Evolutionary conservation across 2,329 filamentous ascomycete genomes (phyloP).

Genomic region (Colletotrichum liriopes): DNA sequence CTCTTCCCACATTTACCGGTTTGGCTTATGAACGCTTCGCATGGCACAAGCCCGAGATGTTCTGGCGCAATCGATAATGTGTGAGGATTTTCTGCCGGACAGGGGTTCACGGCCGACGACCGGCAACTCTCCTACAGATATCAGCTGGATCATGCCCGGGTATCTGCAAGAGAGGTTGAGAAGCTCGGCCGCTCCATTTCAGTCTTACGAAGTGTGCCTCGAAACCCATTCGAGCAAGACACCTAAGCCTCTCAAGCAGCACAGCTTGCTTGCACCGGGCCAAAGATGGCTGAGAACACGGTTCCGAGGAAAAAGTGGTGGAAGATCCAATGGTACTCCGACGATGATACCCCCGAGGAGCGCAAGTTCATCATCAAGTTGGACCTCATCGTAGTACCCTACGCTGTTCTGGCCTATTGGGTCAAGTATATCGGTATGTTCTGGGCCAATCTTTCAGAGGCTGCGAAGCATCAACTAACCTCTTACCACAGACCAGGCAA

Average conservation of each 20-base stretch:
- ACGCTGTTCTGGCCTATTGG: slow-evolving; percentile 51
- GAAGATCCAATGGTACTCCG: slow-evolving; percentile 63
- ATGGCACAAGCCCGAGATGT: slow-evolving; percentile 35
- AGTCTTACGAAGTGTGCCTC: neutral
- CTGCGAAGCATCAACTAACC: neutral
- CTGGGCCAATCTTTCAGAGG: neutral
- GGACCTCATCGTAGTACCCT: slow-evolving; percentile 55
- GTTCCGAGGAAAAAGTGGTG: slow-evolving; percentile 51
- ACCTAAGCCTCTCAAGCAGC: neutral
- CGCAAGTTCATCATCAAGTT: slow-evolving; percentile 59
- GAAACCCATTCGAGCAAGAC: neutral
- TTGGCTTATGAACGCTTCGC: neutral
- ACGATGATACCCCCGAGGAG: slow-evolving; percentile 63
- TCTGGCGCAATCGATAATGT: slow-evolving; percentile 34
- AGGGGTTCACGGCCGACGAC: neutral
- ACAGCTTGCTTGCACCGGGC: neutral
- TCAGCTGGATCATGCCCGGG: neutral
- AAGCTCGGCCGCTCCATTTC: neutral
- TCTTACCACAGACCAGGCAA: slow-evolving; percentile 45
- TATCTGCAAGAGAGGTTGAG: neutral
- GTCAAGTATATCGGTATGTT: slow-evolving; percentile 47
- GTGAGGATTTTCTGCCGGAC: slow-evolving; percentile 4
- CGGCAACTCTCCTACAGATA: slow-evolving; percentile 17
- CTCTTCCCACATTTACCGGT: slow-evolving; percentile 12
- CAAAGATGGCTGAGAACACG: slow-evolving; percentile 22